Evolutionary conservation across 2,329 filamentous ascomycete genomes (phyloP).

Genomic region (Claviceps pazoutovae): DNA sequence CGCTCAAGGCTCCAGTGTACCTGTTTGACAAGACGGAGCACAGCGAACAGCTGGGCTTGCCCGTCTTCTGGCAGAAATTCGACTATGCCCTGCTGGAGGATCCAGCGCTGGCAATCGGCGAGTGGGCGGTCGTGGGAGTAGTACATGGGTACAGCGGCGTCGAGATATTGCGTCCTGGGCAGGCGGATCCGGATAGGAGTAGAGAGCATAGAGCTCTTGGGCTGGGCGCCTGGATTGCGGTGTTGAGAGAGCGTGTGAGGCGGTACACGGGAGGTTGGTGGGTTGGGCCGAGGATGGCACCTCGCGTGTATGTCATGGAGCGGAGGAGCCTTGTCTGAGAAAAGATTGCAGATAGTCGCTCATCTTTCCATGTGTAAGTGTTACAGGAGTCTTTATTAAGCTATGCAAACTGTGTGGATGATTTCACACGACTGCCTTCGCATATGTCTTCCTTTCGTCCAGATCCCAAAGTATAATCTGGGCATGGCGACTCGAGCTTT

Average conservation of each 20-base stretch:
- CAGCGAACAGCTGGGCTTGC: conserved; percentile 24
- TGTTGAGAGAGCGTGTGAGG: conserved; percentile 28
- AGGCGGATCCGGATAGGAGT: conserved; percentile 2
- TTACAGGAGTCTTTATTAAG: too few relatives aligned
- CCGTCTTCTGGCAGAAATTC: conserved; percentile 47
- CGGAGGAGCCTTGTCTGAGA: conserved; percentile 7
- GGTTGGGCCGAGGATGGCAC: conserved; percentile 47
- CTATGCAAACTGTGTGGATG: too few relatives aligned
- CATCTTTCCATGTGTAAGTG: too few relatives aligned
- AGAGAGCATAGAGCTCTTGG: conserved; percentile 25
- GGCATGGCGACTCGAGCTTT: too few relatives aligned
- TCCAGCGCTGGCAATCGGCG: conserved; percentile 28
- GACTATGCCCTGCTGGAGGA: conserved; percentile 49
- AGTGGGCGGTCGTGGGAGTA: conserved; percentile 43
- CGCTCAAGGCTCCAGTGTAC: conserved; percentile 14
- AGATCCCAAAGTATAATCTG: too few relatives aligned
- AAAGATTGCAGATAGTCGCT: not conserved
- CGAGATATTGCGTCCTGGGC: conserved; percentile 39
- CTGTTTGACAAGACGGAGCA: conserved; percentile 53
- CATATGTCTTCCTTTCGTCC: too few relatives aligned
- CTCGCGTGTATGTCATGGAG: conserved; percentile 37
- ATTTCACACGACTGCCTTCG: too few relatives aligned
- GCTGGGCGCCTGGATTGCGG: conserved; percentile 25
- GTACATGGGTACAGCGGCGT: conserved; percentile 46
- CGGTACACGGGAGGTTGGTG: conserved; percentile 46